phyloP scores from a whole-genome alignment of 1,284 basidiomycete genomes.

The Moesziomyces globuligerus region DNA sequence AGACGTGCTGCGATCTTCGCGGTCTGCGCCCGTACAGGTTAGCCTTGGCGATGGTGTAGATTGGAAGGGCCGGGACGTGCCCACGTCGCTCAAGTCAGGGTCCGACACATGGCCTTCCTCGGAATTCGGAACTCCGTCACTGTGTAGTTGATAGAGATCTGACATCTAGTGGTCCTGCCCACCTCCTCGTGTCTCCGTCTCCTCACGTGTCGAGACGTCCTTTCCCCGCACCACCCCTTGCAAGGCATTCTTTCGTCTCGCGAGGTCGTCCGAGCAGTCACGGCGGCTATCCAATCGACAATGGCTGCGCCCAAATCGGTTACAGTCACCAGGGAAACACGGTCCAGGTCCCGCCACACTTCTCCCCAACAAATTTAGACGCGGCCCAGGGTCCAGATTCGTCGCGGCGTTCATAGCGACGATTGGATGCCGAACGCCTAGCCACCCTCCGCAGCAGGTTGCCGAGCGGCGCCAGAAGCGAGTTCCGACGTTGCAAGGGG shows the following conservation, averaged over 20 bases:
- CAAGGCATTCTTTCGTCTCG: too few relatives aligned
- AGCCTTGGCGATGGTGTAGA: conserved; percentile 1
- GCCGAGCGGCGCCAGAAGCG: not conserved
- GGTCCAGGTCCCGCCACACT: not conserved
- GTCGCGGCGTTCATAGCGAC: not conserved
- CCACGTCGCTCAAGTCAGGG: not conserved
- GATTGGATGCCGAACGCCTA: not conserved
- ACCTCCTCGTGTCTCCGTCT: too few relatives aligned
- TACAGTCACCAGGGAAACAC: not conserved
- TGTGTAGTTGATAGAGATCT: not conserved
- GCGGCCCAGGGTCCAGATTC: not conserved
- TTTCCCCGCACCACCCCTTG: too few relatives aligned
- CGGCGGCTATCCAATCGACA: not conserved
- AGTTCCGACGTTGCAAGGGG: not conserved
- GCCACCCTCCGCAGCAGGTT: not conserved
- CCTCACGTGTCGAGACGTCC: too few relatives aligned
- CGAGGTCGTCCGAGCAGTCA: too few relatives aligned
- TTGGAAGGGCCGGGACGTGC: not conserved
- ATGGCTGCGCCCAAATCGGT: too few relatives aligned
- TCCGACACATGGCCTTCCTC: not conserved
- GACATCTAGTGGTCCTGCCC: too few relatives aligned
- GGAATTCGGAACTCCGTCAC: not conserved
- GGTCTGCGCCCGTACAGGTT: not conserved
- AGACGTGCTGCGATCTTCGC: not conserved
- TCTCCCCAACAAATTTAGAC: not conserved